A percentile compares a stretch with the other conserved stretches of the same genome.
phyloP scores from a whole-genome alignment of 148 eudicot genomes.

The Camellia lanceoleosa region DNA sequence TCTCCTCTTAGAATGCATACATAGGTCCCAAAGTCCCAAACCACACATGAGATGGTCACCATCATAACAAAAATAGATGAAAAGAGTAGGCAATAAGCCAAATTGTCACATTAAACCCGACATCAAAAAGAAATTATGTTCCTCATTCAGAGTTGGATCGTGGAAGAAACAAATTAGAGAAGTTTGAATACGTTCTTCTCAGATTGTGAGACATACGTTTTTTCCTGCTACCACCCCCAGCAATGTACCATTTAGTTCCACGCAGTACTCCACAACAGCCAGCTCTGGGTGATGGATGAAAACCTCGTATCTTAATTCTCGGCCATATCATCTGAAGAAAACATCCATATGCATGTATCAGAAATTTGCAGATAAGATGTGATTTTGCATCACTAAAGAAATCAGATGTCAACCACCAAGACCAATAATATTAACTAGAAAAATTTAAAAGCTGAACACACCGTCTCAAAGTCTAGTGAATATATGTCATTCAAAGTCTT shows the following conservation, averaged over 20 bases:
- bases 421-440: background rate
- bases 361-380: conserved; percentile 11
- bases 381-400: background rate
- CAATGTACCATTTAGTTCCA: conserved; percentile 93
- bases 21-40: background rate
- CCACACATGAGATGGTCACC: too few species aligned
- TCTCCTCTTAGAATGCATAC: too few species aligned
- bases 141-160: background rate
- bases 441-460: conserved; percentile 25
- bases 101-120: too few species aligned
- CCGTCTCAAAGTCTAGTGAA: conserved; percentile 91
- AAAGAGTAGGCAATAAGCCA: too few species aligned
- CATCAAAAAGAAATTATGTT: background rate
- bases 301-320: conserved; percentile 77
- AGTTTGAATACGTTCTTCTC: background rate
- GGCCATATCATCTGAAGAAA: conserved; percentile 85
- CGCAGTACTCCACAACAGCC: conserved; percentile 88
- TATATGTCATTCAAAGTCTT: conserved; percentile 79
- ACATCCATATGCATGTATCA: conserved; percentile 15
- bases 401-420: background rate
- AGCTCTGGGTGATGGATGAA: conserved; percentile 96
- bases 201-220: conserved; percentile 47
- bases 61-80: too few species aligned
- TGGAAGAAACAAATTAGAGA: background rate
- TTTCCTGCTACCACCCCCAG: conserved; percentile 92